phyloP scores from a whole-genome alignment of 2,329 filamentous ascomycete species.

The Penicillium sumatraense region DNA sequence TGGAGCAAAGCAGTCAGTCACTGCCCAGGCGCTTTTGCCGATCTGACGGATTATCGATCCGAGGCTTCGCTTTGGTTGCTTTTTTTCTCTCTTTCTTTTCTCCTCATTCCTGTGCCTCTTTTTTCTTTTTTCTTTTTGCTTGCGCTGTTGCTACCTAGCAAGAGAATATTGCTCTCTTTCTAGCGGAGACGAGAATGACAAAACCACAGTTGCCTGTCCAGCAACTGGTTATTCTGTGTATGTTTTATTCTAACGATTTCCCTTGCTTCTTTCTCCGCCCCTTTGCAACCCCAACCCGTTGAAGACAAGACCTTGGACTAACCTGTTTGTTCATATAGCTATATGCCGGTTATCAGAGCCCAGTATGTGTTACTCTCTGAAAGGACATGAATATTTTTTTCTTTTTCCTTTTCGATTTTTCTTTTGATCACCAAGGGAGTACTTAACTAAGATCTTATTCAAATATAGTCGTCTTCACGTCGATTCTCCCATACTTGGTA shows the following conservation, averaged over 20 bases:
- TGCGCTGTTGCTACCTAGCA: neutral
- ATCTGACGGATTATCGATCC: conserved; percentile 7
- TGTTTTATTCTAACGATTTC: conserved; percentile 24
- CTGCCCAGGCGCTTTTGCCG: conserved; percentile 4
- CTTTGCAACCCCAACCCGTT: too few species aligned
- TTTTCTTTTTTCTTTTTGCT: neutral
- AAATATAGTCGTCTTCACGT: conserved; percentile 21
- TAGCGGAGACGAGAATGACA: conserved; percentile 25
- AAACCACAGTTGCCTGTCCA: conserved; percentile 70
- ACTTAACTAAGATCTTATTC: conserved; percentile 2
- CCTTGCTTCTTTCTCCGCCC: neutral
- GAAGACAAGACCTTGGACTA: conserved; percentile 10
- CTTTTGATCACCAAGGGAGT: too few species aligned
- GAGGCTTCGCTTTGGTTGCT: conserved; percentile 4
- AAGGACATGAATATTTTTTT: neutral
- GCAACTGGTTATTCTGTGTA: conserved; percentile 80
- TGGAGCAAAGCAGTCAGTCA: conserved; percentile 2
- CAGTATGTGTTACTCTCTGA: conserved; percentile 33
- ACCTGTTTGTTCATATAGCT: conserved; percentile 52
- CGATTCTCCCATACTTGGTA: conserved; percentile 26
- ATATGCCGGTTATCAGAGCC: conserved; percentile 81
- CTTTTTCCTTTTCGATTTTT: neutral
- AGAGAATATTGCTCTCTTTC: neutral
- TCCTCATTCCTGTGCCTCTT: neutral
- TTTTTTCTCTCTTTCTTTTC: conserved; percentile 5